Evolutionary conservation across 257 asterid species (phyloP), one percentile per base, ranked within the genome.

Genomic region (Plantago elongata): DNA sequence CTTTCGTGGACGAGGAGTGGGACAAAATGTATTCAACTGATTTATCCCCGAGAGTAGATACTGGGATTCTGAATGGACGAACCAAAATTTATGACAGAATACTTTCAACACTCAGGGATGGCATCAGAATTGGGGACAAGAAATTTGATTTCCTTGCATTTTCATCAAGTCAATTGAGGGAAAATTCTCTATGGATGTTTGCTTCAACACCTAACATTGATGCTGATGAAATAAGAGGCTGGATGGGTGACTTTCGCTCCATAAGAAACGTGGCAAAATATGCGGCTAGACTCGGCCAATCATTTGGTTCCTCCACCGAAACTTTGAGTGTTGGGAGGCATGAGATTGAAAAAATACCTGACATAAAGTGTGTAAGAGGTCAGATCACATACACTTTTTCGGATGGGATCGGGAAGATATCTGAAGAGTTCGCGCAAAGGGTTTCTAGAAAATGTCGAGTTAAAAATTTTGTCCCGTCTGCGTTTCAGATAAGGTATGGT

Each of bases 241-340:
- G 96, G 95, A 88, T 91, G 98, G 98, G 98, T 0, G 82, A 91
- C 48, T 91, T 88, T 72, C 67, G 70, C 4, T 17, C 67, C 47
- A 91, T 91, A 55, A 80, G 70, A 71, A 91, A 91, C 10, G 95
- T 91, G 57, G 95, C 96, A 0, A 91, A 91, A 65, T 88, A 88
- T 74, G 92, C 98, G n/a, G 96, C 98, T 0, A 79, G 98, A 73
- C 96, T 91, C n/a, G 98, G 95, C n/a, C 96, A 88, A 64, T 88
- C 98, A 9, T 90, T 90, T 37, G 81, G 96, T 69, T 90, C 98
- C 27, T 88, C 98, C 15, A 85, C 62, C 0, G 98, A 92, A 67
- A 86, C 98, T 1, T 67, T 83, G 4, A 83, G 69, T 56, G 95
- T 88, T 51, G 42, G 14, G 13, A 54, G 37, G 66, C 43, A 71